These are phyloP conservation scores for Pichia occidentalis DNA, from an alignment of 805 yeast species.

Conservation along the genomic window DNA sequence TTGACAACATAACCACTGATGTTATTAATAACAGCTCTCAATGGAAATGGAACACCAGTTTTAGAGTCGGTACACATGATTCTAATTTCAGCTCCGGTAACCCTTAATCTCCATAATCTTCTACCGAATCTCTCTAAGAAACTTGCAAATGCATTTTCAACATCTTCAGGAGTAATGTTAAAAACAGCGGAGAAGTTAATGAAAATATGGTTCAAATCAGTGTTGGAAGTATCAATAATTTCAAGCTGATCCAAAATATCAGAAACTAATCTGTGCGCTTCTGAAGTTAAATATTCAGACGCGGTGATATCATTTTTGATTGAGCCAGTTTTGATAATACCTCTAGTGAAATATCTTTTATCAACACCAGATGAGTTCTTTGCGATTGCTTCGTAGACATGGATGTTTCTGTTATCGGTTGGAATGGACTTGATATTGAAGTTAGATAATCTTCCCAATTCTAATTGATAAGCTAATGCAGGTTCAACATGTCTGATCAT, in stretches of 20 bases:
- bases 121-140: conserved; percentile 97
- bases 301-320: conserved; percentile 90
- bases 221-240: conserved; percentile 87
- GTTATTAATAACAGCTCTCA: conserved; percentile 93
- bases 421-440: conserved; percentile 91
- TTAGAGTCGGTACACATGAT: conserved; percentile 88
- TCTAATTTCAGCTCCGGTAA: conserved; percentile 95
- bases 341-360: conserved; percentile 94
- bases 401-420: conserved; percentile 95
- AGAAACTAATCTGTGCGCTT: conserved; percentile 92
- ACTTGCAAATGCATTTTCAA: conserved; percentile 95
- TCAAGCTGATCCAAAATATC: conserved; percentile 94
- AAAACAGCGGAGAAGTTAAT: conserved; percentile 95
- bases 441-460: conserved; percentile 87
- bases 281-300: conserved; percentile 90
- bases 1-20: conserved; percentile 97
- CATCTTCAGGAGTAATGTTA: conserved; percentile 91
- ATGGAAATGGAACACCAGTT: conserved; percentile 87
- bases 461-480: conserved; percentile 95
- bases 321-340: conserved; percentile 93
- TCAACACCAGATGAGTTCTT: conserved; percentile 84
- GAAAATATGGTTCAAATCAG: conserved; percentile 95
- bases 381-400: conserved; percentile 94
- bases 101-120: conserved; percentile 92
- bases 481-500: conserved; percentile 98